Evolutionary conservation across 768 basidiomycete species (phyloP).

Genomic region (Coprinopsis marcescibilis): DNA sequence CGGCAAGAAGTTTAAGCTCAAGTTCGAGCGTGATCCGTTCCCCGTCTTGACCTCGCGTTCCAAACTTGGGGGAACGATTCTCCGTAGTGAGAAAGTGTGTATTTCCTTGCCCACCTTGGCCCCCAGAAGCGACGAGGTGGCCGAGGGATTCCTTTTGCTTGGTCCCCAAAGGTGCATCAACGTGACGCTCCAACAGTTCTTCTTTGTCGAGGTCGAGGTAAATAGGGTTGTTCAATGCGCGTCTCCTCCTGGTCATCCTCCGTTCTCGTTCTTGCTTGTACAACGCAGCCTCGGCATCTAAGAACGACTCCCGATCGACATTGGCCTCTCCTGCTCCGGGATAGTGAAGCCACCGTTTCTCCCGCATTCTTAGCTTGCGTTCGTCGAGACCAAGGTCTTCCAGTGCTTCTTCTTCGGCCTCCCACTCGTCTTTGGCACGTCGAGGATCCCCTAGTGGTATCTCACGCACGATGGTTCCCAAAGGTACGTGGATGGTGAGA

Average conservation of each 20-base stretch:
- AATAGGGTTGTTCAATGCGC: constrained; percentile 38
- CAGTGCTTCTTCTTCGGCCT: constrained; percentile 60
- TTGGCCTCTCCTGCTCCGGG: constrained; percentile 62
- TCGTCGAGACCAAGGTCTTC: constrained; percentile 42
- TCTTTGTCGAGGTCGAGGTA: constrained; percentile 59
- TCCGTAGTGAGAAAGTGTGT: constrained; percentile 69
- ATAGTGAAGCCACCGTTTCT: constrained; percentile 75
- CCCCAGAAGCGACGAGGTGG: constrained; percentile 70
- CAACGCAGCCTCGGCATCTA: constrained; percentile 59
- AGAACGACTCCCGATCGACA: constrained; percentile 56
- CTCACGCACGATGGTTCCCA: constrained; percentile 86
- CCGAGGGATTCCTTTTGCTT: constrained; percentile 49
- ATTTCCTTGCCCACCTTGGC: constrained; percentile 81
- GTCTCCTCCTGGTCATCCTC: constrained; percentile 39
- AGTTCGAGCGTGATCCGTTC: constrained; percentile 78
- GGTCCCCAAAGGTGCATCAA: constrained; percentile 60
- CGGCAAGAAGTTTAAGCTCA: constrained; percentile 90
- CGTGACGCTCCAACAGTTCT: constrained; percentile 32
- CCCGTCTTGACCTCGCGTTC: constrained; percentile 69
- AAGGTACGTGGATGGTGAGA: constrained; percentile 71
- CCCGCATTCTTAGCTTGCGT: constrained; percentile 54
- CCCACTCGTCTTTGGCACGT: constrained; percentile 63
- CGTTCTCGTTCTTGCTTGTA: constrained; percentile 59
- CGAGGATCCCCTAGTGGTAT: constrained; percentile 61
- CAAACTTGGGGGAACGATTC: constrained; percentile 83